Conservation (phyloP, 441 rosid genomes). For the Pelargonium cotyledonis region DNA sequence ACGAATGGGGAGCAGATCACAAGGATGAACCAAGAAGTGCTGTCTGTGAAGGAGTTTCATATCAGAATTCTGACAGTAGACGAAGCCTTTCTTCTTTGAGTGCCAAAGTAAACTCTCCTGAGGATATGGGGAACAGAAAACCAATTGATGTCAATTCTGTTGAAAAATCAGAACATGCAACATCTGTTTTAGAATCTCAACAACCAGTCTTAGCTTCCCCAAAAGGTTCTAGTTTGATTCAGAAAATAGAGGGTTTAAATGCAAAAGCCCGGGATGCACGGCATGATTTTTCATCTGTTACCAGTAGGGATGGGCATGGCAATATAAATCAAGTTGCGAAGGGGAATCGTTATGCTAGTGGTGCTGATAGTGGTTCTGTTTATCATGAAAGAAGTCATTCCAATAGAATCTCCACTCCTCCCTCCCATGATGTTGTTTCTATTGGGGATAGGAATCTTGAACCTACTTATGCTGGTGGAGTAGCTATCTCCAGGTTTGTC, state of each 20-base stretch:
- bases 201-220: conserved; percentile 22
- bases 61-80: conserved; percentile 26
- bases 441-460: conserved; percentile 37
- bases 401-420: conserved; percentile 26
- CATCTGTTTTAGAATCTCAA: conserved; percentile 25
- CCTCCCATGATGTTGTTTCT: conserved; percentile 23
- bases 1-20: conserved; percentile 40
- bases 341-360: conserved; percentile 29
- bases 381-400: conserved; percentile 29
- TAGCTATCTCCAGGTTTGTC: conserved; percentile 55
- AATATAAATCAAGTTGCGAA: conserved; percentile 20
- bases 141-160: conserved; percentile 30
- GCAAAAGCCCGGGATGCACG: conserved; percentile 26
- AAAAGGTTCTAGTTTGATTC: conserved; percentile 60
- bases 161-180: conserved; percentile 28
- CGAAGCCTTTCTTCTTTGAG: conserved; percentile 25
- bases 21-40: conserved; percentile 28
- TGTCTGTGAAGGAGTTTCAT: conserved; percentile 28
- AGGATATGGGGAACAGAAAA: conserved; percentile 26
- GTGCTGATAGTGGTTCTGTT: conserved; percentile 30
- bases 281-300: conserved; percentile 9
- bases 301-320: conserved; percentile 14
- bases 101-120: conserved; percentile 32
- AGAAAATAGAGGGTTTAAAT: conserved; percentile 72
- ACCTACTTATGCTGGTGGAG: conserved; percentile 29